phyloP scores from a whole-genome alignment of 306 rosid genomes.

The Sicyos edulis region DNA sequence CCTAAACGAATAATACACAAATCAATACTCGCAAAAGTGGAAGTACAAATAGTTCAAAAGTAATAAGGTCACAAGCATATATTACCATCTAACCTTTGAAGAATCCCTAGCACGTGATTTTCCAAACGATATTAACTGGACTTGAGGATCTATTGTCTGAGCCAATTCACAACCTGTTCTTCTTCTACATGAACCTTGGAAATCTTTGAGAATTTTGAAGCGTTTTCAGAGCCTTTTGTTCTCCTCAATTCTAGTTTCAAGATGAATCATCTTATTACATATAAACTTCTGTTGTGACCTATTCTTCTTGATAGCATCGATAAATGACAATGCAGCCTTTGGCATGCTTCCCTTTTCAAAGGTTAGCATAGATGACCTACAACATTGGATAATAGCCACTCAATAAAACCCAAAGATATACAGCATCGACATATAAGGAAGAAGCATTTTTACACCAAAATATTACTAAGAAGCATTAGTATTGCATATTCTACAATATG shows the following conservation, averaged over 20 bases:
- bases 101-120: slow-evolving; percentile 33
- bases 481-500: not conserved
- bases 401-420: slow-evolving; percentile 22
- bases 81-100: slow-evolving; percentile 47
- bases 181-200: slow-evolving; percentile 59
- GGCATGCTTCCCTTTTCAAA: slow-evolving; percentile 44
- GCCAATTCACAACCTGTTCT: slow-evolving; percentile 65
- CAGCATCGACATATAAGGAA: slow-evolving; percentile 19
- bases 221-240: slow-evolving; percentile 50
- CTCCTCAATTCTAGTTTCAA: slow-evolving; percentile 80
- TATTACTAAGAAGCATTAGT: not conserved
- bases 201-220: slow-evolving; percentile 67
- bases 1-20: not conserved
- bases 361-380: slow-evolving; percentile 29
- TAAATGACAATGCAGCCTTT: slow-evolving; percentile 49
- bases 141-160: slow-evolving; percentile 57
- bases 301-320: slow-evolving; percentile 75
- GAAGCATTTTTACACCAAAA: slow-evolving; percentile 19
- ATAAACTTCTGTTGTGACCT: slow-evolving; percentile 60
- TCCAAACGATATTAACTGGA: slow-evolving; percentile 62
- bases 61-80: not conserved
- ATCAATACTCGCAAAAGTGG: slow-evolving; percentile 7
- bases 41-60: slow-evolving; percentile 6
- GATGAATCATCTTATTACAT: slow-evolving; percentile 51
- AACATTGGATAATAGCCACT: slow-evolving; percentile 29